These are phyloP conservation scores for Fusarium globosum DNA, from an alignment of 2,329 filamentous ascomycete species.

Conservation along the genomic window DNA sequence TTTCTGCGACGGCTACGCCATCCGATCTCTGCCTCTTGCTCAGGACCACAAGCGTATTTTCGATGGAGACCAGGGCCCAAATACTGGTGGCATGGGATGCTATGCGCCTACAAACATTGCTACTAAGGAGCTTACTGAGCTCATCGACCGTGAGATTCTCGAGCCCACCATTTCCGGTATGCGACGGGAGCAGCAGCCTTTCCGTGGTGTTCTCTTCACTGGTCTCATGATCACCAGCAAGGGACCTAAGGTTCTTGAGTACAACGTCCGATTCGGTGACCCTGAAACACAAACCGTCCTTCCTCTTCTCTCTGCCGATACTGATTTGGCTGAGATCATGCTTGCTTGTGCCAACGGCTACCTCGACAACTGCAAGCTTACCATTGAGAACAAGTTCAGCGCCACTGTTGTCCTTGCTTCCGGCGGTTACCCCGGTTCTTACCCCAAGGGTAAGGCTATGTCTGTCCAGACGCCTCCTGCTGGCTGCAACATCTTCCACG, in stretches of 20 bases:
- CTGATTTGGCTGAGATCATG: constrained; percentile 88
- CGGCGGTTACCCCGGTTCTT: constrained; percentile 88
- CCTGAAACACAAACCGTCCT: constrained; percentile 88
- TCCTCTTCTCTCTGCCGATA: constrained; percentile 77
- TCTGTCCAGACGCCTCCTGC: constrained; percentile 57
- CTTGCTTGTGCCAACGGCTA: constrained; percentile 81
- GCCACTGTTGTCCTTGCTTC: constrained; percentile 95
- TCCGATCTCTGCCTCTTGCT: constrained; percentile 85
- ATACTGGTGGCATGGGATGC: constrained; percentile 98
- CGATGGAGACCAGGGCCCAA: constrained; percentile 89
- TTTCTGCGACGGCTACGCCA: constrained; percentile 89
- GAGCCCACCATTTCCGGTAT: constrained; percentile 91
- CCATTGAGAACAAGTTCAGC: constrained; percentile 76
- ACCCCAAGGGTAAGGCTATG: constrained; percentile 80
- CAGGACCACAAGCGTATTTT: constrained; percentile 97
- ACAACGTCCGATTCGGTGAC: constrained; percentile 91
- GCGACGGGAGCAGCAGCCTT: constrained; percentile 80
- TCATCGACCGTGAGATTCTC: constrained; percentile 84
- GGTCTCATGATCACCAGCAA: constrained; percentile 91
- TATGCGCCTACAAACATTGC: constrained; percentile 91
- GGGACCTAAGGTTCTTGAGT: constrained; percentile 85
- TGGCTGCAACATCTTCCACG: constrained; percentile 85
- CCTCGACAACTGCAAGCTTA: constrained; percentile 75
- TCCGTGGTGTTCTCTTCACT: constrained; percentile 82
- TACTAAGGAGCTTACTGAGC: constrained; percentile 77